Conservation (phyloP, 805 yeast genomes). For the Metschnikowia arizonensis region DNA sequence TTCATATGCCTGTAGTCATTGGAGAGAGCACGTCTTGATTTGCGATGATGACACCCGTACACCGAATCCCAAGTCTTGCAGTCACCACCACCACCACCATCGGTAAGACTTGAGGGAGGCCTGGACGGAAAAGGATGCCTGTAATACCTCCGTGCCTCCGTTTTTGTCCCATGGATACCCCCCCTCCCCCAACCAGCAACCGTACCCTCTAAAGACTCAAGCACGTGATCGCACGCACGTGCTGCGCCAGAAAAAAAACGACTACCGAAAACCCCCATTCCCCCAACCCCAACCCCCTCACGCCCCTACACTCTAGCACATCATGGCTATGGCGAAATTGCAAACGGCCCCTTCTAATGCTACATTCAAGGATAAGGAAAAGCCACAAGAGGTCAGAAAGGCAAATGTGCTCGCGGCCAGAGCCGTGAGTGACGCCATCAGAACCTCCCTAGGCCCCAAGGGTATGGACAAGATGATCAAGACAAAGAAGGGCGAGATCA, state of each 20-base stretch:
- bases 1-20: too few relatives aligned
- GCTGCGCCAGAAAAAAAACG: slow-evolving; percentile 1
- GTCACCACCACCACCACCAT: too few relatives aligned
- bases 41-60: slow-evolving; percentile 2
- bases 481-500: slow-evolving; percentile 86
- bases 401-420: slow-evolving; percentile 88
- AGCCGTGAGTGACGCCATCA: slow-evolving; percentile 92
- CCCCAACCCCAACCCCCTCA: neutral
- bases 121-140: too few relatives aligned
- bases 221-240: neutral
- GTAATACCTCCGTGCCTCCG: too few relatives aligned
- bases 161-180: too few relatives aligned
- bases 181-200: too few relatives aligned
- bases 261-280: slow-evolving; percentile 3
- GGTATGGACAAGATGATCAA: slow-evolving; percentile 99
- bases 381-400: slow-evolving; percentile 91
- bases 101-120: too few relatives aligned
- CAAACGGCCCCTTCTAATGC: slow-evolving; percentile 60
- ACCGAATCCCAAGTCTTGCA: too few relatives aligned
- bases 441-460: slow-evolving; percentile 95
- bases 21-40: too few relatives aligned
- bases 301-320: slow-evolving; percentile 1
- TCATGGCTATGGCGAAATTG: slow-evolving; percentile 18
- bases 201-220: neutral
- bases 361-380: slow-evolving; percentile 87